These are phyloP conservation scores for Limnomonas spitsbergensis DNA, from an alignment of 139 green algal genomes.

Conservation along the genomic window DNA sequence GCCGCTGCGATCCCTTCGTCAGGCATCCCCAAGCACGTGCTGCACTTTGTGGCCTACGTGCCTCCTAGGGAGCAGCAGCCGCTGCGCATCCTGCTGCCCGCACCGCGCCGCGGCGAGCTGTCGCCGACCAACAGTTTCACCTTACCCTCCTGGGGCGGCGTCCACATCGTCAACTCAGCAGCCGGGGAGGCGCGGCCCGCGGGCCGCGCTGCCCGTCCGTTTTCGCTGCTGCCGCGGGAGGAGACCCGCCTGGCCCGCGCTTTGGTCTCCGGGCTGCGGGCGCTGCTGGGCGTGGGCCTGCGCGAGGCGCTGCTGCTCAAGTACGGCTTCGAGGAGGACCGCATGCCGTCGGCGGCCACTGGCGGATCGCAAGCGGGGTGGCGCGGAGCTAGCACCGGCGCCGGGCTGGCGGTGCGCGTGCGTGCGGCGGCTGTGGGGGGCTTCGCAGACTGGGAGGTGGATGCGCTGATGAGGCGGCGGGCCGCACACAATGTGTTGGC, in stretches of 20 bases:
- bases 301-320: background rate
- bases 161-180: slow-evolving; percentile 39
- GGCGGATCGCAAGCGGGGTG: no score
- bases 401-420: background rate
- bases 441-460: slow-evolving; percentile 42
- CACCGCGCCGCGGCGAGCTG: background rate
- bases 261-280: slow-evolving; percentile 37
- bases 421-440: background rate
- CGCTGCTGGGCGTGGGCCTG: slow-evolving; percentile 36
- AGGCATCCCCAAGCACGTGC: slow-evolving; percentile 30
- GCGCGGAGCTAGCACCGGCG: background rate
- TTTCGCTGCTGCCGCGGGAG: background rate
- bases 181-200: background rate
- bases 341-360: no score
- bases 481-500: slow-evolving; percentile 17
- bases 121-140: slow-evolving; percentile 43
- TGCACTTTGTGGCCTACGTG: slow-evolving; percentile 56
- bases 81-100: slow-evolving; percentile 34
- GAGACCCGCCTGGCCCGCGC: slow-evolving; percentile 23
- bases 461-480: slow-evolving; percentile 27
- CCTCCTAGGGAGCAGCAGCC: slow-evolving; percentile 34
- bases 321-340: no score
- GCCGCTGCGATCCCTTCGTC: slow-evolving; percentile 11
- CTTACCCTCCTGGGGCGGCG: slow-evolving; percentile 52
- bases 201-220: background rate